These are phyloP conservation scores for Scheffersomyces lignicola DNA, from an alignment of 1,139 yeast genomes.

Conservation along the genomic window DNA sequence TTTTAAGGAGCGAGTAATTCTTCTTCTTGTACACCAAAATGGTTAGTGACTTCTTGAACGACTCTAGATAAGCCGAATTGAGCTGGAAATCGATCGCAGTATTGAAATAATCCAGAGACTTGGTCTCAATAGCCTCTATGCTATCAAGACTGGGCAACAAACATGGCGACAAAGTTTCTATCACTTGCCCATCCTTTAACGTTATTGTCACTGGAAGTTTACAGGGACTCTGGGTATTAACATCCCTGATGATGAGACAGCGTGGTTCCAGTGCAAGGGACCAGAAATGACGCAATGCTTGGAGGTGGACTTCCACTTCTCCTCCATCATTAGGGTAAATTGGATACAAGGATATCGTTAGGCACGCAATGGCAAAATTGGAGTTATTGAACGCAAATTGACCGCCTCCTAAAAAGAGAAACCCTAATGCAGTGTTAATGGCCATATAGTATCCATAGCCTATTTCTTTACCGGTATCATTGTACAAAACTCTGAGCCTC, in stretches of 20 bases:
- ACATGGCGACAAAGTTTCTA: constrained; percentile 56
- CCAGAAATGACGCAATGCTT: constrained; percentile 92
- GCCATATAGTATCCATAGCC: constrained; percentile 78
- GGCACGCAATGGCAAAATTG: constrained; percentile 69
- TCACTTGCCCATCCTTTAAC: constrained; percentile 36
- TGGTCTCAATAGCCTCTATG: constrained; percentile 44
- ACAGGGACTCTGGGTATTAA: constrained; percentile 53
- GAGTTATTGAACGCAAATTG: constrained; percentile 75
- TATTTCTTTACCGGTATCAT: constrained; percentile 46
- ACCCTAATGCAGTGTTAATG: constrained; percentile 80
- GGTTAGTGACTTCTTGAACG: constrained; percentile 47
- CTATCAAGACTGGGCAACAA: constrained; percentile 61
- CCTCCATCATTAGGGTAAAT: constrained; percentile 51
- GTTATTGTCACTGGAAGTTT: constrained; percentile 51
- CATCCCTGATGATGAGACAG: constrained; percentile 75
- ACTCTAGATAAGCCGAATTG: constrained; percentile 38
- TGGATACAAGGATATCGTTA: constrained; percentile 75
- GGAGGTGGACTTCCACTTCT: constrained; percentile 62
- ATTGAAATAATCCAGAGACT: constrained; percentile 45
- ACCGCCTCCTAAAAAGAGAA: constrained; percentile 88
- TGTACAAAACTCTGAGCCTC: constrained; percentile 69
- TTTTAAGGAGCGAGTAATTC: constrained; percentile 41
- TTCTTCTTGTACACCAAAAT: constrained; percentile 51
- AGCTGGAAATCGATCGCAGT: constrained; percentile 41
- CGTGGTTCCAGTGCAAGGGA: constrained; percentile 79